Base-by-base conservation (phyloP, 257 asterid species). In the Solanum medicagineum region DNA sequence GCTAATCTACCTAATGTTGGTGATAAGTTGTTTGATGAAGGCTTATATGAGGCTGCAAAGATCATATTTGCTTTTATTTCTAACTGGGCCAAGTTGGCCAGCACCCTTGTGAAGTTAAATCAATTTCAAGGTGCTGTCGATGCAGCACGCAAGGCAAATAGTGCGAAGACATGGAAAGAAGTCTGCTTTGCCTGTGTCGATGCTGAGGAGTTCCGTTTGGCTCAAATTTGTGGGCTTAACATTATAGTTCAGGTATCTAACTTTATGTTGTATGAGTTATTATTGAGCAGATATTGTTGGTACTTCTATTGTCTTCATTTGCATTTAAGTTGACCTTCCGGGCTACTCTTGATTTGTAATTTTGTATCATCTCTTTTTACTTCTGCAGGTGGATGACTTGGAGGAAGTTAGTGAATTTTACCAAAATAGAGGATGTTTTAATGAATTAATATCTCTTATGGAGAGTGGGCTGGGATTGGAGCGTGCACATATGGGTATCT, bases 181-280 rank as follows among this genome's bases (percentile, higher is more conserved):
- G 93, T 97, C 59, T 97, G 99, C 92, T 97, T 97, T 93, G 99
- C 99, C 81, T 95, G 99, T 86, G 99, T 97, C 74, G 98, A 95
- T 90, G 99, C 98, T 10, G 99, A 97, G 93, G 99, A 97, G 93
- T 97, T 97, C 91, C 99, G 99, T 36, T 91, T 97, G 96, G 99
- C 99, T 85, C 99, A 97, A 85, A 97, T 97, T 81, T 97, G 99
- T 85, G 99, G 99, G 89, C 99, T 97, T 85, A 97, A 95, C 91
- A 94, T 97, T 86, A 97, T 97, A 87, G 97, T 97, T 53, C 99
- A 97, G 99, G 99, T 97, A 93, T 63, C 44, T 53, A 26, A 53
- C 83, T 51, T 55, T 79, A 24, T 75, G 24, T 84, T 84, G 15
- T 19, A 69, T 7, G 51, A 32, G 57, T 85, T 80, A 59, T 36